Conservation (phyloP, 1,284 basidiomycete genomes). For the Malassezia nana region DNA sequence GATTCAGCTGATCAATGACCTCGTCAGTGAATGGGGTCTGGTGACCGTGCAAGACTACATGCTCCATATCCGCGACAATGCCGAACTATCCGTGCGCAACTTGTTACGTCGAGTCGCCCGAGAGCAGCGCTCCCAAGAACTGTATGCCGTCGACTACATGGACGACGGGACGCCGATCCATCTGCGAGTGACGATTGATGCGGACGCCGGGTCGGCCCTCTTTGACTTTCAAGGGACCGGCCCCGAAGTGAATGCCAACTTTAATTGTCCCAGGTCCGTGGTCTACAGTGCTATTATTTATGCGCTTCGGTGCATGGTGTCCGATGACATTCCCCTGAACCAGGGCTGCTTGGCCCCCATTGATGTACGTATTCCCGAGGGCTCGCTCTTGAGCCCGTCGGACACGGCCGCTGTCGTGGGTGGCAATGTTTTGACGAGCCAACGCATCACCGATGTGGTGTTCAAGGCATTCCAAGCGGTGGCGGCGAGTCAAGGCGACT, state of each 20-base stretch:
- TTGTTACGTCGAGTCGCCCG: constrained; percentile 68
- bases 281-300: constrained; percentile 90
- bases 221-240: constrained; percentile 79
- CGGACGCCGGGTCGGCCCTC: constrained; percentile 64
- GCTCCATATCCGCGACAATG: constrained; percentile 66
- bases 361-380: constrained; percentile 68
- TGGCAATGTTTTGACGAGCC: constrained; percentile 83
- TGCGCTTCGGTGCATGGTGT: constrained; percentile 80
- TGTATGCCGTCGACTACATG: constrained; percentile 59
- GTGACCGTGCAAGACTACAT: constrained; percentile 62
- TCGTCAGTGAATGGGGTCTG: constrained; percentile 77
- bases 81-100: constrained; percentile 75
- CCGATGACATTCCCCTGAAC: constrained; percentile 83
- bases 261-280: constrained; percentile 65
- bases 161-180: constrained; percentile 57
- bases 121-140: constrained; percentile 56
- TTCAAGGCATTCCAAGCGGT: constrained; percentile 84
- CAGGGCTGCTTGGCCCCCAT: constrained; percentile 68
- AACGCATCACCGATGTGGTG: constrained; percentile 89
- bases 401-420: constrained; percentile 72
- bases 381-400: constrained; percentile 70
- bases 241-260: constrained; percentile 75
- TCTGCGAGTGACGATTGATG: constrained; percentile 69
- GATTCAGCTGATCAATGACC: constrained; percentile 51
- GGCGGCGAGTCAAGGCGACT: constrained; percentile 83